These are phyloP conservation scores for Sporodiniella umbellata DNA, from an alignment of 371 early-diverging fungal genomes.

Conservation along the genomic window DNA sequence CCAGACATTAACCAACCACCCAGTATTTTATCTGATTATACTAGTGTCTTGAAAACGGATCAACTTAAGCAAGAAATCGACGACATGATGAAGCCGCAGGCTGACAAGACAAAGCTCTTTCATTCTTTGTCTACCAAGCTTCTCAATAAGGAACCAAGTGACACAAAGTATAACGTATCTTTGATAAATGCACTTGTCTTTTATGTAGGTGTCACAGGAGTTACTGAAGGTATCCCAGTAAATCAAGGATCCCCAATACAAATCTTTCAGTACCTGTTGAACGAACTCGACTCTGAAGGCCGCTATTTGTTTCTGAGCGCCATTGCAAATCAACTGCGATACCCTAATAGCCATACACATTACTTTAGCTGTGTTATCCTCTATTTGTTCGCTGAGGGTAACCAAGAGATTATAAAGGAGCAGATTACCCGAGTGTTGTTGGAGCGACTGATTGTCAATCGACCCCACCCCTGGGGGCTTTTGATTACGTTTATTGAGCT, in stretches of 20 bases:
- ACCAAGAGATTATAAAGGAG: slow-evolving; percentile 83
- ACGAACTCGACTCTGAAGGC: slow-evolving; percentile 82
- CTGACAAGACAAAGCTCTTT: neutral
- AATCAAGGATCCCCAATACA: slow-evolving; percentile 80
- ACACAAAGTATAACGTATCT: slow-evolving; percentile 71
- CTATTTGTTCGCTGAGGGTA: slow-evolving; percentile 84
- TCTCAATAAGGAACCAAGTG: slow-evolving; percentile 10
- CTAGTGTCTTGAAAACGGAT: slow-evolving; percentile 49
- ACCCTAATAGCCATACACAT: slow-evolving; percentile 95
- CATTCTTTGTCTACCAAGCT: neutral
- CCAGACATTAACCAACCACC: slow-evolving; percentile 87
- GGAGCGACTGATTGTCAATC: slow-evolving; percentile 93
- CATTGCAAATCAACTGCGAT: slow-evolving; percentile 95
- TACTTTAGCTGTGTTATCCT: slow-evolving; percentile 88
- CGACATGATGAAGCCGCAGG: slow-evolving; percentile 43
- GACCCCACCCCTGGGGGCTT: slow-evolving; percentile 98
- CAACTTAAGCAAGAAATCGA: slow-evolving; percentile 73
- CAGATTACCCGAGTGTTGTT: slow-evolving; percentile 93
- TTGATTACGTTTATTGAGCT: slow-evolving; percentile 96
- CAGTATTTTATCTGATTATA: slow-evolving; percentile 81
- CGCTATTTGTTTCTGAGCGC: slow-evolving; percentile 88
- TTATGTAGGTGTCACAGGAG: slow-evolving; percentile 81
- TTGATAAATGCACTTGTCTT: slow-evolving; percentile 87
- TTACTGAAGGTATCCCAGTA: slow-evolving; percentile 58
- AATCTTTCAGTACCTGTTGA: slow-evolving; percentile 78